phyloP scores from a whole-genome alignment of 2,329 filamentous ascomycete species.

The Drechslerella coelobrocha region DNA sequence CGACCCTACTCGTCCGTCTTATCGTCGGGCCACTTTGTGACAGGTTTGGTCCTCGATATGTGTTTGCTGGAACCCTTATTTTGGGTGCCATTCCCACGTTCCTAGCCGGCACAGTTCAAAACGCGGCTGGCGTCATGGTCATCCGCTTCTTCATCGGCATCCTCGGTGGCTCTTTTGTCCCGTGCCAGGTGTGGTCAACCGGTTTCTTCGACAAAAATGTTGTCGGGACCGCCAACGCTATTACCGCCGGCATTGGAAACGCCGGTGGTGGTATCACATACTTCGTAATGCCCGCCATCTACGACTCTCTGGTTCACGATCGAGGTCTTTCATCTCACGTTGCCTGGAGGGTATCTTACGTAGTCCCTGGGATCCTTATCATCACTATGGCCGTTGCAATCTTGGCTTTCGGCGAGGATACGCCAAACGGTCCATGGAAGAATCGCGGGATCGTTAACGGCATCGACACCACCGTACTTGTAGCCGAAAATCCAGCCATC shows the following conservation, averaged over 20 bases:
- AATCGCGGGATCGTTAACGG: constrained; percentile 67
- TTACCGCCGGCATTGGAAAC: constrained; percentile 85
- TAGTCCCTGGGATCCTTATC: constrained; percentile 82
- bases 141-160: constrained; percentile 83
- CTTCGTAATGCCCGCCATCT: constrained; percentile 90
- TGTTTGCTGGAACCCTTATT: constrained; percentile 79
- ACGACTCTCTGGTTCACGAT: constrained; percentile 72
- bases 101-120: constrained; percentile 77
- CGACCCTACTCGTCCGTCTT: constrained; percentile 75
- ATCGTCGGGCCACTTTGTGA: constrained; percentile 85
- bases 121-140: constrained; percentile 71
- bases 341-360: constrained; percentile 83
- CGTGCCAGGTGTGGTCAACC: constrained; percentile 90
- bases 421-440: constrained; percentile 80
- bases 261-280: constrained; percentile 89
- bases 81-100: constrained; percentile 80
- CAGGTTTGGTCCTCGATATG: constrained; percentile 77
- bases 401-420: constrained; percentile 78
- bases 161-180: constrained; percentile 78
- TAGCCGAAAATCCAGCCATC: constrained; percentile 56
- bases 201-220: constrained; percentile 93
- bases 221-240: constrained; percentile 84
- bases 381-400: constrained; percentile 71
- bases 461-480: constrained; percentile 56
- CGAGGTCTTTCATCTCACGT: constrained; percentile 69